phyloP scores from a whole-genome alignment of 2,329 filamentous ascomycete species.

The Fusarium penzigii region DNA sequence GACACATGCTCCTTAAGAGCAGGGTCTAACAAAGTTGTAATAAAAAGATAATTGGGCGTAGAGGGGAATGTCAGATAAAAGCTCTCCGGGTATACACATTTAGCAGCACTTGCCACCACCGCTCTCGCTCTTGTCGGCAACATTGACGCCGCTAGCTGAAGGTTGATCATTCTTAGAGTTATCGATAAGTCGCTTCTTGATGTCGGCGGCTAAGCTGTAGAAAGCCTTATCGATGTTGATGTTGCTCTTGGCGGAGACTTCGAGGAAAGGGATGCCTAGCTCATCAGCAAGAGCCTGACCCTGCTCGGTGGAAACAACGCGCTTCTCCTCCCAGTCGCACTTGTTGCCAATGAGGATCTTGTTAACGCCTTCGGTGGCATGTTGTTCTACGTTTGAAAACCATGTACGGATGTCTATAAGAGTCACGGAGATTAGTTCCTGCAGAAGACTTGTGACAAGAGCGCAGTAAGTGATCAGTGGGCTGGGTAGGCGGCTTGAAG shows the following conservation, averaged over 20 bases:
- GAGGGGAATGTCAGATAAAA: slow-evolving; percentile 22
- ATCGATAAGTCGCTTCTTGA: slow-evolving; percentile 98
- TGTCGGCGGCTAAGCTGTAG: slow-evolving; percentile 90
- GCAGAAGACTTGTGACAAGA: neutral
- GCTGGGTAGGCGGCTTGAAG: neutral
- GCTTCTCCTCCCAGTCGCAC: slow-evolving; percentile 99
- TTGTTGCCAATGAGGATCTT: slow-evolving; percentile 99
- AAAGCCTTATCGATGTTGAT: slow-evolving; percentile 99
- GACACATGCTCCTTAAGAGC: slow-evolving; percentile 14
- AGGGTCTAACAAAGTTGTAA: slow-evolving; percentile 27
- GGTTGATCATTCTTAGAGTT: slow-evolving; percentile 76
- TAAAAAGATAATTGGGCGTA: slow-evolving; percentile 26
- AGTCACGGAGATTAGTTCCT: slow-evolving; percentile 10
- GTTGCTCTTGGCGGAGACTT: slow-evolving; percentile 98
- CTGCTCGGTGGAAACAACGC: slow-evolving; percentile 87
- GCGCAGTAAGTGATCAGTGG: neutral
- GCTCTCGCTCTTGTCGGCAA: slow-evolving; percentile 62
- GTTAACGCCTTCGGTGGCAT: slow-evolving; percentile 98
- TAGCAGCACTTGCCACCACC: slow-evolving; percentile 77
- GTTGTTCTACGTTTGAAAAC: slow-evolving; percentile 99
- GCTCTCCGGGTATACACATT: slow-evolving; percentile 24
- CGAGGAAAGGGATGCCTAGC: slow-evolving; percentile 95
- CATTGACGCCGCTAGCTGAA: slow-evolving; percentile 63
- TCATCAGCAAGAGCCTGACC: slow-evolving; percentile 94
- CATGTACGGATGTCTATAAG: slow-evolving; percentile 90